Conservation (phyloP, 495 filamentous ascomycete species). For the Polyplosphaeria fusca region DNA sequence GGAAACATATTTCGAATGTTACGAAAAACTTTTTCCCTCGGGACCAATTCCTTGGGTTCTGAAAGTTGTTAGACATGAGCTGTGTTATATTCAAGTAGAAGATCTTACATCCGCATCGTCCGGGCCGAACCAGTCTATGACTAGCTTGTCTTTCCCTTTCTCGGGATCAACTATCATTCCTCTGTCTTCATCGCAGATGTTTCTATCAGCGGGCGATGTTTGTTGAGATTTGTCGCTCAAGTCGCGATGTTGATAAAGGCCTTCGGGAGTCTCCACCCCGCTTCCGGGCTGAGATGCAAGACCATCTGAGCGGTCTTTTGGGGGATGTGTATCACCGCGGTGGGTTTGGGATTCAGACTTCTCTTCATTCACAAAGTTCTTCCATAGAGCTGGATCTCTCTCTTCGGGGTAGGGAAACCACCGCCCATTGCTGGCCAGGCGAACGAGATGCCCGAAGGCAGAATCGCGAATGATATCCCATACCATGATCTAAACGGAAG, state of each 20-base stretch:
- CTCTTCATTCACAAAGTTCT: conserved; percentile 38
- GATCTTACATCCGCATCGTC: conserved; percentile 36
- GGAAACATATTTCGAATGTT: conserved; percentile 45
- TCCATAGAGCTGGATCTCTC: conserved; percentile 36
- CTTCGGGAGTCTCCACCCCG: conserved; percentile 34
- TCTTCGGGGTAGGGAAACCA: conserved; percentile 40
- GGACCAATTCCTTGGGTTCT: conserved; percentile 47
- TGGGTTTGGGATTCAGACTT: conserved; percentile 37
- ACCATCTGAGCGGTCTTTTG: conserved; percentile 13
- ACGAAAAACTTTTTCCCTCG: conserved; percentile 45
- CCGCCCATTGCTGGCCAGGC: conserved; percentile 33
- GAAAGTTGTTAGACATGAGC: background rate
- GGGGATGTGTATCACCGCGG: conserved; percentile 33
- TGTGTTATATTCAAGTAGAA: background rate
- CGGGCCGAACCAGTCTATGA: conserved; percentile 36
- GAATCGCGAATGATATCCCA: conserved; percentile 41
- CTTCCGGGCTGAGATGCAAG: background rate
- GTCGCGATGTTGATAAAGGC: too few species aligned
- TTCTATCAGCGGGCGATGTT: too few species aligned
- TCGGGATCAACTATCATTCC: conserved; percentile 38
- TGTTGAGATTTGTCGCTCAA: too few species aligned
- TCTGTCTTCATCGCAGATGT: conserved; percentile 32
- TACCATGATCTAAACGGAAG: too few species aligned
- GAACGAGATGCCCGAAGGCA: conserved; percentile 38
- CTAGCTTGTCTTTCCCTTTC: conserved; percentile 37